Conservation (phyloP, 352 stramenopile species). For the Globisporangium paroecandrum region DNA sequence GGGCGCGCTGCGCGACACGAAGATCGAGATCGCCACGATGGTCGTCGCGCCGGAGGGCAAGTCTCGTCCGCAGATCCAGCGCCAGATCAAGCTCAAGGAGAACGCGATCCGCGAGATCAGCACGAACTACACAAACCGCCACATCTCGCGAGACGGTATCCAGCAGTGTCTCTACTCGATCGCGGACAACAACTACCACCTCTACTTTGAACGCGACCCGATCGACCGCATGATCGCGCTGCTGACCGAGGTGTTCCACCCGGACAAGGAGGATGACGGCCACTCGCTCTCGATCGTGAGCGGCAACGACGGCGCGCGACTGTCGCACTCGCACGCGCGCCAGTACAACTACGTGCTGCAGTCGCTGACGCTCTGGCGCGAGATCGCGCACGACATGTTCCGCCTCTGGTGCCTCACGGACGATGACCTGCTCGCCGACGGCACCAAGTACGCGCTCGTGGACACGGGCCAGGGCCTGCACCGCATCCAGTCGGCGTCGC, state of each 20-base stretch:
- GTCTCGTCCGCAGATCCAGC: conserved; percentile 85
- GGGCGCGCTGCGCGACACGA: conserved; percentile 77
- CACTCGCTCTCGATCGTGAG: conserved; percentile 92
- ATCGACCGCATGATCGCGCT: conserved; percentile 95
- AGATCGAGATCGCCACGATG: conserved; percentile 93
- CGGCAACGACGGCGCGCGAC: conserved; percentile 89
- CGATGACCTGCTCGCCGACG: conserved; percentile 88
- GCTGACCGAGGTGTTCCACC: conserved; percentile 85
- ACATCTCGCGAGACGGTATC: conserved; percentile 79
- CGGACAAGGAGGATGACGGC: conserved; percentile 57
- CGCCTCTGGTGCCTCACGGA: conserved; percentile 94
- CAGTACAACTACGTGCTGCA: conserved; percentile 97
- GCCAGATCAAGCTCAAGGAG: conserved; percentile 93
- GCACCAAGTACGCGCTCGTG: conserved; percentile 83
- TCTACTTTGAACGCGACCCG: conserved; percentile 96
- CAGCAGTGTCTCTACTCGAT: conserved; percentile 96
- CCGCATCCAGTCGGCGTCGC: conserved; percentile 91
- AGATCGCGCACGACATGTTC: conserved; percentile 97
- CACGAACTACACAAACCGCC: conserved; percentile 52
- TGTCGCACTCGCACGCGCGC: conserved; percentile 93
- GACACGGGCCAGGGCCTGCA: conserved; percentile 96
- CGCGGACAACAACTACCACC: conserved; percentile 96
- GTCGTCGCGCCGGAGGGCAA: conserved; percentile 92
- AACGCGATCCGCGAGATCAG: conserved; percentile 86
- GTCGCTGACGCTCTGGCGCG: conserved; percentile 94